Percentiles rank a stretch among this genome's conserved stretches.
Conservation (phyloP, 2,329 filamentous ascomycete genomes). For the Aureobasidium sp. region DNA sequence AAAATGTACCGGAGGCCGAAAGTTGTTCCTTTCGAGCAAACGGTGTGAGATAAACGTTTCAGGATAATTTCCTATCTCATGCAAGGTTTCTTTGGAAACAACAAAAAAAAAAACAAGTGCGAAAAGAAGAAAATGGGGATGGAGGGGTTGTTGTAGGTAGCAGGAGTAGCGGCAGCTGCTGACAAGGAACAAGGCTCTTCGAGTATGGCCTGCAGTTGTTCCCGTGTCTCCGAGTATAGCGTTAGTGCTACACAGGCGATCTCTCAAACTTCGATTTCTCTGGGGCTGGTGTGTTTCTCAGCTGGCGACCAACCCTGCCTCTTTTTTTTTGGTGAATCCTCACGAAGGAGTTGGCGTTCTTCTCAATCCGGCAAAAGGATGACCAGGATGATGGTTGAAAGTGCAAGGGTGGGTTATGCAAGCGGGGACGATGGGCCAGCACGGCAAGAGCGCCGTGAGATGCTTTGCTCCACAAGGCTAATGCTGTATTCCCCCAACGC, state of each 20-base stretch:
- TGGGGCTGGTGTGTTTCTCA: background rate
- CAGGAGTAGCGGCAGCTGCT: background rate
- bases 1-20: too few species aligned
- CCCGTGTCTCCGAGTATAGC: background rate
- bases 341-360: background rate
- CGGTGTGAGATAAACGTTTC: background rate
- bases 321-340: background rate
- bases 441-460: constrained; percentile 3
- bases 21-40: background rate
- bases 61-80: background rate
- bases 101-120: background rate
- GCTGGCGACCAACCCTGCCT: constrained; percentile 7
- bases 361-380: constrained; percentile 5
- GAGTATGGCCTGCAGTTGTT: constrained; percentile 3
- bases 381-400: background rate
- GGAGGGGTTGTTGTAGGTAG: constrained; percentile 1
- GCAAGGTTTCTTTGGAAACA: background rate
- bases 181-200: constrained; percentile 15
- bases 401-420: background rate
- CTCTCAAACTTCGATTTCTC: background rate
- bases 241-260: constrained; percentile 8
- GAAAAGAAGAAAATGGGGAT: background rate
- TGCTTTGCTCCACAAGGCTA: constrained; percentile 6
- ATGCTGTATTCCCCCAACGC: constrained; percentile 9
- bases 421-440: background rate